A percentile compares a stretch with the other conserved stretches of the same genome.
Conservation (phyloP, 1,284 basidiomycete genomes). For the Ceraceosorus guamensis region DNA sequence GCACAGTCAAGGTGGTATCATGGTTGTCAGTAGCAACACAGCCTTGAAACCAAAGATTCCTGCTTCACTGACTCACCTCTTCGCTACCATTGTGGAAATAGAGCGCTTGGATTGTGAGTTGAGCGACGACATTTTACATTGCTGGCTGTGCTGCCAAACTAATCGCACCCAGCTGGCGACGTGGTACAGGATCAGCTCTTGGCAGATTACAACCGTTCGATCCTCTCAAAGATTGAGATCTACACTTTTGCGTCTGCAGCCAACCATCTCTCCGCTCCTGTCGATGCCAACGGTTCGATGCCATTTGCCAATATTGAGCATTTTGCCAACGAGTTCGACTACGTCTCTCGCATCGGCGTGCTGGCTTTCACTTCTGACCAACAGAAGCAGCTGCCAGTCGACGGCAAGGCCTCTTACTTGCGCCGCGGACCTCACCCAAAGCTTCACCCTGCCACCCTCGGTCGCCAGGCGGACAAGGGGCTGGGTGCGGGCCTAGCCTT, state of each 20-base stretch:
- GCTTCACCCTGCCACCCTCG: background rate
- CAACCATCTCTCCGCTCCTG: background rate
- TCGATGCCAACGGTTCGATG: background rate
- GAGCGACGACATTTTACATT: too few relatives aligned
- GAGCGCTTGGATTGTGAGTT: too few relatives aligned
- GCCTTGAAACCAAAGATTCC: too few relatives aligned
- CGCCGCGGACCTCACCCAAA: too few relatives aligned
- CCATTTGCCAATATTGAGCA: background rate
- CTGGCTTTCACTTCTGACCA: background rate
- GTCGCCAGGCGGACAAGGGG: background rate
- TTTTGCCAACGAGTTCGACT: background rate
- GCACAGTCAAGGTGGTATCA: constrained; percentile 12
- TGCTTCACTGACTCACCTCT: too few relatives aligned
- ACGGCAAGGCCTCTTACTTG: too few relatives aligned
- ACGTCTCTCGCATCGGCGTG: background rate
- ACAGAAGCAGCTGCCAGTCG: background rate
- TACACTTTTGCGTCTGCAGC: constrained; percentile 7
- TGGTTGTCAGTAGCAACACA: too few relatives aligned
- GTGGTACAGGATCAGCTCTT: constrained; percentile 8
- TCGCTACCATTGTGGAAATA: too few relatives aligned
- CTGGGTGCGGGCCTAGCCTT: too few relatives aligned
- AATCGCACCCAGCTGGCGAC: too few relatives aligned
- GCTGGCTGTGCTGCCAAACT: too few relatives aligned
- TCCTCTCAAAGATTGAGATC: constrained; percentile 8
- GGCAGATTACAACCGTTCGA: background rate